Base-by-base conservation (phyloP, 331 rosid genomes). In the Ulmus americana region DNA sequence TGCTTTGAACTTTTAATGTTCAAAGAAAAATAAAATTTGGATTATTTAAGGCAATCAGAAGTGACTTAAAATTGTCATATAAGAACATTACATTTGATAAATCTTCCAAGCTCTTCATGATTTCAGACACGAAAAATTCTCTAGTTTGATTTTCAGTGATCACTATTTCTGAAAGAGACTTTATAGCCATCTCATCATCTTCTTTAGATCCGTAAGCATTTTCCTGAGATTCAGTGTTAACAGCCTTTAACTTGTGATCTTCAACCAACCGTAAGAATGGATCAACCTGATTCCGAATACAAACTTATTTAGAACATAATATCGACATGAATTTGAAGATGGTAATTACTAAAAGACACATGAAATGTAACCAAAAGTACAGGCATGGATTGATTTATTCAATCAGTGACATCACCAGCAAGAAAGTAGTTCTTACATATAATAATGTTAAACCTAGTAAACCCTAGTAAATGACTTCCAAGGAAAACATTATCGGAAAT, bases 231-330 rank as follows among this genome's bases (percentile, higher is more conserved):
- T 73, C 84, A 63, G 41, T 42, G 55, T 59, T 69, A 65, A 81
- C 81, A 72, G 83, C 86, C 66, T 82, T 85, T 81, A 94, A 80
- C 81, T 90, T 90, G 74, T 66, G 56, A 72, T 87, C 97, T 43
- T 80, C 97, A 61, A 82, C 81, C 65, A 94, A 70, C n/a, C 6
- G 71, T 65, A 94, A 90, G 84, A 87, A 94, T 35, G 99, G 99
- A 61, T 94, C 99, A 75, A 82, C 81, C 97, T 94, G 86, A 73
- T 53, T 35, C 46, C 61, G 65, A 67, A 43, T 1, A 69, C n/a
- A 47, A 61, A 51, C 53, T 16, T n/a, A 47, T 65, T 20, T 68
- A 61, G 70, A n/a, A 73, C 43, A 57, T 48, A 51, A 46, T 12
- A 39, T 8, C 52, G 35, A 28, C 44, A 38, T 22, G 62, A 40